Evolutionary conservation across 805 yeast species (phyloP), one percentile per base, ranked within the genome.

Genomic region (Ogataea pini): DNA sequence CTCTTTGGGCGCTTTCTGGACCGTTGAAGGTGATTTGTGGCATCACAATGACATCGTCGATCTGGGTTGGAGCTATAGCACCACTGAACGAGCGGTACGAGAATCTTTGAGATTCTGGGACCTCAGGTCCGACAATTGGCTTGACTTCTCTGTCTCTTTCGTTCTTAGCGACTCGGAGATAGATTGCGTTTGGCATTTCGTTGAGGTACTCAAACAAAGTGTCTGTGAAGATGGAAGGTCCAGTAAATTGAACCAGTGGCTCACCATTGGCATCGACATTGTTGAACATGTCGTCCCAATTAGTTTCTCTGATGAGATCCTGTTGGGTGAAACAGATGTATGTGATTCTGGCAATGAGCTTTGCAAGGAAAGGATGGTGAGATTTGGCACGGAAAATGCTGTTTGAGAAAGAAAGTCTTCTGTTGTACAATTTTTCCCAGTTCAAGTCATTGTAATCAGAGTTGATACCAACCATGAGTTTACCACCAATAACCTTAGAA

Each of bases 161-260:
- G 24, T 61, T 59, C 42, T 64, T 62, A 13, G 67, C 67, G 41
- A 64, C 64, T 46, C 65, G 54, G 36, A 62, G 57, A 41, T 52
- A 63, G 25, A 63, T 46, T 4, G 67, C 65, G 42, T 61, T 56
- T 7, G 51, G 39, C 42, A 64, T 43, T 12, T 52, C 49, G 44
- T 65, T 65, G 45, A 65, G 46, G 51, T 64, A 66, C 47, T 63
- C 69, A 45, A 66, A 65, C 27, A 65, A 52, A 1, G 67, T 61
- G 52, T 66, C 71, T 5, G 71, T 64, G 48, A 65, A 62, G 34
- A 66, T 65, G n/a, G 67, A 61, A n/a, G 65, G 57, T 13, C 70
- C 66, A 2, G 69, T 66, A 47, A 64, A 66, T 52, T 61, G 67
- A 24, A 65, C 51, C 28, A 62, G 54, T 10, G 69, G 69, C 47